phyloP scores from a whole-genome alignment of 2,329 filamentous ascomycete species.

The Cytospora chrysosperma region DNA sequence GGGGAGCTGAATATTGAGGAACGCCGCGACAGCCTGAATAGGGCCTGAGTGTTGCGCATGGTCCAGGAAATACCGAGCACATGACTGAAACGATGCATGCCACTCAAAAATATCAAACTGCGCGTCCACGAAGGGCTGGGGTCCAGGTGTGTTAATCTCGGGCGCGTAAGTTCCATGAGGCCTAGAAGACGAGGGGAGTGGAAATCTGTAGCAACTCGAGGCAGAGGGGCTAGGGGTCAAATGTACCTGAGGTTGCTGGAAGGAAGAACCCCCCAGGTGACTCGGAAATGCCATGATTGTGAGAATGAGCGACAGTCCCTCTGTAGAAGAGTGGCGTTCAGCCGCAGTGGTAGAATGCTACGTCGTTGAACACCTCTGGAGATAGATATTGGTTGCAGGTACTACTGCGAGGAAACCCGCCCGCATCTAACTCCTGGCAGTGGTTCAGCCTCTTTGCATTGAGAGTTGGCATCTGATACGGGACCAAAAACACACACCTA shows the following conservation, averaged over 20 bases:
- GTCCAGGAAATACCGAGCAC: slow-evolving; percentile 87
- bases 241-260: slow-evolving; percentile 37
- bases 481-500: not conserved
- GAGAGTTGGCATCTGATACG: not conserved
- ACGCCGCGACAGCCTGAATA: slow-evolving; percentile 84
- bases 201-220: not conserved
- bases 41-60: slow-evolving; percentile 80
- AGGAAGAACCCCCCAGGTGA: slow-evolving; percentile 28
- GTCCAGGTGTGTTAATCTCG: slow-evolving; percentile 3
- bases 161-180: slow-evolving; percentile 2
- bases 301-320: not conserved
- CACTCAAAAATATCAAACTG: slow-evolving; percentile 84
- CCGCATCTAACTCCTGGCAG: not conserved
- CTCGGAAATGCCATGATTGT: slow-evolving; percentile 33
- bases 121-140: slow-evolving; percentile 46
- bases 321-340: not conserved
- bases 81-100: slow-evolving; percentile 88
- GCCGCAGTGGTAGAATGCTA: not conserved
- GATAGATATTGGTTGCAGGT: not conserved
- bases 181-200: slow-evolving; percentile 1
- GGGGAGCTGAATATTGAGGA: slow-evolving; percentile 88
- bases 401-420: not conserved
- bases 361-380: not conserved
- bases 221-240: not conserved
- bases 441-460: not conserved